Conservation (phyloP, 768 basidiomycete genomes). For the Lyophyllum shimeji region DNA sequence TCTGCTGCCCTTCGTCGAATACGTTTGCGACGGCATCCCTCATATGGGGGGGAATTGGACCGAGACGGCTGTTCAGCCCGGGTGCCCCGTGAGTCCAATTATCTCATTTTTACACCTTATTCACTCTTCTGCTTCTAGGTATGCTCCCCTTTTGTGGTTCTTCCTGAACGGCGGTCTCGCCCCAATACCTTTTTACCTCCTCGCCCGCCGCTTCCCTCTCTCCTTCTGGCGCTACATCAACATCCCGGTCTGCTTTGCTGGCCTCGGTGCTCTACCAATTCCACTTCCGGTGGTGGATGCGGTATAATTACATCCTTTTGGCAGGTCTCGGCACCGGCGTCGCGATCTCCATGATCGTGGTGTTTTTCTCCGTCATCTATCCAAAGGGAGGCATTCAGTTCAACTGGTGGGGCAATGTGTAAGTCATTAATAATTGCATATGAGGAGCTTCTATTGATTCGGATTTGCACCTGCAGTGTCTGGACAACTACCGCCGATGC, state of each 20-base stretch:
- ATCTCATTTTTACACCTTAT: not conserved
- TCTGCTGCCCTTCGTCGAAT: slow-evolving; percentile 67
- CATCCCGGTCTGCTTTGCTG: slow-evolving; percentile 83
- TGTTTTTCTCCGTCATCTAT: slow-evolving; percentile 61
- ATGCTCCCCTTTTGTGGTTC: slow-evolving; percentile 65
- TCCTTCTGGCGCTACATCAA: slow-evolving; percentile 86
- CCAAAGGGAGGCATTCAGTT: slow-evolving; percentile 59
- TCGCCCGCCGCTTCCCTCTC: slow-evolving; percentile 76
- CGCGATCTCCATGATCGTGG: slow-evolving; percentile 51
- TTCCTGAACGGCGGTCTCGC: slow-evolving; percentile 73
- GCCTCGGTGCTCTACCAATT: slow-evolving; percentile 70
- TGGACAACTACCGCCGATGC: slow-evolving; percentile 75
- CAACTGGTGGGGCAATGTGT: slow-evolving; percentile 81
- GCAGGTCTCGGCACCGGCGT: slow-evolving; percentile 69
- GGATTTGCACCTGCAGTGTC: slow-evolving; percentile 31
- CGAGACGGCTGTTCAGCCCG: slow-evolving; percentile 62
- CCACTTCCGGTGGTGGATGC: slow-evolving; percentile 81
- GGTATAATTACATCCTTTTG: slow-evolving; percentile 88
- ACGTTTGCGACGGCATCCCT: slow-evolving; percentile 72
- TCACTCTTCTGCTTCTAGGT: slow-evolving; percentile 33
- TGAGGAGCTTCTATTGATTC: too few species aligned
- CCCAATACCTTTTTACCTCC: slow-evolving; percentile 82
- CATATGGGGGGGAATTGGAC: slow-evolving; percentile 84
- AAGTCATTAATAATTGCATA: slow-evolving; percentile 14
- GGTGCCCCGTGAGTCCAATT: slow-evolving; percentile 49